Conservation (phyloP, 208 protist genomes). For the Crithidia bombi region DNA sequence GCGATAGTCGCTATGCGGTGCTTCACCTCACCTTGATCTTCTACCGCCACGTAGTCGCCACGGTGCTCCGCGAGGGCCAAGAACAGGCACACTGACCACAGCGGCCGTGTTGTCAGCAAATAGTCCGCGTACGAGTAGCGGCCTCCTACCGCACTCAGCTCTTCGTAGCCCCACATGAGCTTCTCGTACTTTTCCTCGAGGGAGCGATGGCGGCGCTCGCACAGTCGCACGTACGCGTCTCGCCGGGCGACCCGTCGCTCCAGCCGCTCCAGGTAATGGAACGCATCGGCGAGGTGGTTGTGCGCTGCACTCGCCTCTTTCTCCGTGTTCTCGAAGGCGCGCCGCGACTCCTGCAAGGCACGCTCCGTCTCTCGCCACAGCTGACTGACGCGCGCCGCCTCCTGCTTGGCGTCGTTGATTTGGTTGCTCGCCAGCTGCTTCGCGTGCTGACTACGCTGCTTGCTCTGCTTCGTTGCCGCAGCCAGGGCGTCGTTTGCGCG, state of each 20-base stretch:
- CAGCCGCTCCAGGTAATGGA: slow-evolving; percentile 83
- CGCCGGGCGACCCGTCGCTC: slow-evolving; percentile 82
- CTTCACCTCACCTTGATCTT: slow-evolving; percentile 25
- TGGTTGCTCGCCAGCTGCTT: slow-evolving; percentile 39
- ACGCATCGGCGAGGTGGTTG: slow-evolving; percentile 81
- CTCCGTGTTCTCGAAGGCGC: slow-evolving; percentile 79
- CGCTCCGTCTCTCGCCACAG: slow-evolving; percentile 90
- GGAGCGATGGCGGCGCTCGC: slow-evolving; percentile 50
- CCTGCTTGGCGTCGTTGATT: slow-evolving; percentile 56
- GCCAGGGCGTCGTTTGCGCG: slow-evolving; percentile 38
- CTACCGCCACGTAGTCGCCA: slow-evolving; percentile 39
- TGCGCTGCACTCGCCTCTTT: slow-evolving; percentile 75
- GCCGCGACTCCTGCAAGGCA: slow-evolving; percentile 74
- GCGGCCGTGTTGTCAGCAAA: slow-evolving; percentile 54
- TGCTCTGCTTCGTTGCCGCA: slow-evolving; percentile 37
- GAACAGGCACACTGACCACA: slow-evolving; percentile 82
- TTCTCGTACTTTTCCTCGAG: slow-evolving; percentile 91
- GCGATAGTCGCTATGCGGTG: slow-evolving; percentile 7
- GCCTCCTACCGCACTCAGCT: slow-evolving; percentile 70
- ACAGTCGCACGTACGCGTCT: slow-evolving; percentile 61
- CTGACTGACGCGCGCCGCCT: slow-evolving; percentile 62
- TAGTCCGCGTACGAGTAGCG: slow-evolving; percentile 79
- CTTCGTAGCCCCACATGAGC: slow-evolving; percentile 82
- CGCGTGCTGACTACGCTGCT: slow-evolving; percentile 27
- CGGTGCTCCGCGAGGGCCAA: slow-evolving; percentile 59